Conservation (phyloP, 768 basidiomycete species). For the Mycena galopus region DNA sequence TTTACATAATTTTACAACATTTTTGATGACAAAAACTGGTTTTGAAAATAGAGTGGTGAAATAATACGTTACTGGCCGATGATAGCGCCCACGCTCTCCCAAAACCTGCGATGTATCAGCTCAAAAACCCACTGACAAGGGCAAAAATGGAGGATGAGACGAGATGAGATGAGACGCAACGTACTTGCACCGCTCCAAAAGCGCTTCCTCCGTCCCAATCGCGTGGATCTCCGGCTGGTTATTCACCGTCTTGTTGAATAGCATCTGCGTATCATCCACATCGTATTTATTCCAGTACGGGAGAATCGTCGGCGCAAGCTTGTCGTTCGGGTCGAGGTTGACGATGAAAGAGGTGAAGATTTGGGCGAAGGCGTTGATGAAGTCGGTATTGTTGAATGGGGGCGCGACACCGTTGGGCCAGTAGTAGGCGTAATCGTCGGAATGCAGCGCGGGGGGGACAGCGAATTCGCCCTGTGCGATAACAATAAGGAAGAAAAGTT, state of each 20-base stretch:
- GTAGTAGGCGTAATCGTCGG: conserved; percentile 43
- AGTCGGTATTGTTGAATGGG: conserved; percentile 21
- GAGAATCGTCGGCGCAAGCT: conserved; percentile 10
- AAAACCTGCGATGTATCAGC: neutral
- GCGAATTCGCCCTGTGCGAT: conserved; percentile 46
- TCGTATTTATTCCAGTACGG: conserved; percentile 15
- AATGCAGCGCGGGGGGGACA: conserved; percentile 43
- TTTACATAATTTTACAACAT: no score
- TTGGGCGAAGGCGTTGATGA: conserved; percentile 31
- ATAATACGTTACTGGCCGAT: neutral
- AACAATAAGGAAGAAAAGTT: neutral
- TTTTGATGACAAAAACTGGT: no score
- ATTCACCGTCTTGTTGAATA: conserved; percentile 23
- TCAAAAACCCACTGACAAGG: neutral
- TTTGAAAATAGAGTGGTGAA: no score
- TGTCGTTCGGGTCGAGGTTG: conserved; percentile 23
- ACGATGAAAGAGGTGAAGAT: conserved; percentile 19
- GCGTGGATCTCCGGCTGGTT: neutral
- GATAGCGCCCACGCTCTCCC: neutral
- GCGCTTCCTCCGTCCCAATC: neutral
- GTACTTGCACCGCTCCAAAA: neutral
- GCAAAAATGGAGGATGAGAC: no score
- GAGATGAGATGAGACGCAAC: neutral
- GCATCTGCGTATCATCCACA: conserved; percentile 6
- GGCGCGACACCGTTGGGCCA: conserved; percentile 35